phyloP scores from a whole-genome alignment of 2,329 filamentous ascomycete species.

The Phialophora expanda region DNA sequence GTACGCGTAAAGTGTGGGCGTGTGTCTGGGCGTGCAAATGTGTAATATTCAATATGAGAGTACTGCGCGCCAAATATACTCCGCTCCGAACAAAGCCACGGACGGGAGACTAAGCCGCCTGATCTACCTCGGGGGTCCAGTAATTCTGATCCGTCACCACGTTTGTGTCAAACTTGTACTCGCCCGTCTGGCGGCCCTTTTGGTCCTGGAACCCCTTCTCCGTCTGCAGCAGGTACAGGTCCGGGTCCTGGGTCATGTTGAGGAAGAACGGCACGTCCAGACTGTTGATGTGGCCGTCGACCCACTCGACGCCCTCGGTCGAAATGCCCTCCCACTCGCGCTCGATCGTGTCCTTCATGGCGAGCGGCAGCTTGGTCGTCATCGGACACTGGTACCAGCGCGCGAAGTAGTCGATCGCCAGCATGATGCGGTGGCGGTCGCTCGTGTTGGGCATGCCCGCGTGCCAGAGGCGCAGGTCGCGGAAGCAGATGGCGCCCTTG shows the following conservation, averaged over 20 bases:
- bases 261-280: constrained; percentile 27
- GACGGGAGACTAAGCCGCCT: background rate
- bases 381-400: constrained; percentile 33
- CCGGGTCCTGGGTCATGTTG: constrained; percentile 31
- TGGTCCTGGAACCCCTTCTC: constrained; percentile 29
- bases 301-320: constrained; percentile 27
- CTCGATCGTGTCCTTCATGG: constrained; percentile 28
- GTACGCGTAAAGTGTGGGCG: background rate
- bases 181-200: constrained; percentile 22
- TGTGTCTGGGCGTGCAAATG: background rate
- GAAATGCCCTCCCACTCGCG: constrained; percentile 27
- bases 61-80: background rate
- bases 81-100: background rate
- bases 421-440: constrained; percentile 53
- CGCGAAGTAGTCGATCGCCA: constrained; percentile 44
- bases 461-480: constrained; percentile 68
- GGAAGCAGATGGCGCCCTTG: constrained; percentile 61
- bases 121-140: constrained; percentile 26
- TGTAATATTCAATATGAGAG: background rate
- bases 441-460: constrained; percentile 65
- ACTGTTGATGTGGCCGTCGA: constrained; percentile 26
- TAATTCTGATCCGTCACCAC: constrained; percentile 32
- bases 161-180: constrained; percentile 24
- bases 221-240: constrained; percentile 28
- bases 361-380: constrained; percentile 26